phyloP scores from a whole-genome alignment of 1,284 basidiomycete species.

The Ganoderma leucocontextum region DNA sequence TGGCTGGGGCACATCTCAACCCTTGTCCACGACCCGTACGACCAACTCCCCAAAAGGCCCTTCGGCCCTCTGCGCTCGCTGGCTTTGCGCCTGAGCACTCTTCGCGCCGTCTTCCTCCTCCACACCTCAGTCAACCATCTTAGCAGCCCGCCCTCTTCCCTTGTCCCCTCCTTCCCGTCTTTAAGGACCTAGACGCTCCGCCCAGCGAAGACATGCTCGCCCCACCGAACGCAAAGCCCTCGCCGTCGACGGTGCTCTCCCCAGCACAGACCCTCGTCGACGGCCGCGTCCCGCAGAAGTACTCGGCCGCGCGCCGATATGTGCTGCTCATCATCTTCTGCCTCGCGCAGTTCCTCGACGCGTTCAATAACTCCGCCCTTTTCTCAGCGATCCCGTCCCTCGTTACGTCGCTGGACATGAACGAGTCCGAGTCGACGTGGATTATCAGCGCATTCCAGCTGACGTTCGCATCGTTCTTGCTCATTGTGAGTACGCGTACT shows the following conservation, averaged over 20 bases:
- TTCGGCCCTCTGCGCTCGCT: conserved; percentile 9
- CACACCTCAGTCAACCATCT: neutral
- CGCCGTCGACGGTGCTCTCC: conserved; percentile 32
- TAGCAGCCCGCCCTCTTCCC: neutral
- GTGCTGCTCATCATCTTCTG: conserved; percentile 53
- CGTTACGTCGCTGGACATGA: conserved; percentile 39
- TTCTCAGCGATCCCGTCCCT: conserved; percentile 52
- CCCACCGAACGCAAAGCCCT: conserved; percentile 21
- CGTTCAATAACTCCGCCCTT: conserved; percentile 58
- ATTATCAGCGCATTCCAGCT: conserved; percentile 45
- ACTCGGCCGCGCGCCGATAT: conserved; percentile 39
- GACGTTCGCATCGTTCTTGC: conserved; percentile 44
- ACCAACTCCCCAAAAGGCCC: neutral
- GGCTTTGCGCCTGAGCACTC: conserved; percentile 1
- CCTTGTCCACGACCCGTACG: conserved; percentile 13
- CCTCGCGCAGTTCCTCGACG: conserved; percentile 54
- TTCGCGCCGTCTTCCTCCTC: conserved; percentile 4
- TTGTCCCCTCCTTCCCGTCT: neutral
- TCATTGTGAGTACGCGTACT: conserved; percentile 37
- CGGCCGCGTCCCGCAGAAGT: conserved; percentile 38
- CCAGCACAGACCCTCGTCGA: conserved; percentile 40
- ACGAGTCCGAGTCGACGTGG: conserved; percentile 43
- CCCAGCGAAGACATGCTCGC: conserved; percentile 30
- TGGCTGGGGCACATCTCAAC: neutral
- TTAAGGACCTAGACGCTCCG: neutral